Base-by-base conservation (phyloP, 1,284 basidiomycete species). In the Cryptococcus sp. region DNA sequence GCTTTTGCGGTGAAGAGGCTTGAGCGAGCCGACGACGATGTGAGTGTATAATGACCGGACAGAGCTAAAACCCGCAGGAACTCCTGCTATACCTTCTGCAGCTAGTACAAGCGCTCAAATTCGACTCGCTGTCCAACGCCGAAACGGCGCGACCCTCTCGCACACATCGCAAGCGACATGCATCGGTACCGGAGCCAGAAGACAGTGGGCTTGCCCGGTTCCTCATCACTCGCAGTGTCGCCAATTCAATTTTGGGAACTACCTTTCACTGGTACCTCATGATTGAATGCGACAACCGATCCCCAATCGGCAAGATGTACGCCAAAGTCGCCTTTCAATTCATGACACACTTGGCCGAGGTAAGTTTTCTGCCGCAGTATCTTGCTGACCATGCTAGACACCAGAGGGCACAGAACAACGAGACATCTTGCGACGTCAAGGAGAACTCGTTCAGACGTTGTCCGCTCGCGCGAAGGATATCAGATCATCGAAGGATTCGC, bases 221-320 rank as follows among this genome's bases (percentile, higher is more conserved):
- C 72, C 82, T 99, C 51, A 92, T 98, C 53, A 80, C 85, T 5
- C 85, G 94, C 19, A 91, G 91, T 17, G 89, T 93, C 13, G 82
- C 83, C 54, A 95, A 96, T 69, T 83, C 84, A 1, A 83, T 93
- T 0, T 82, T 99, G 1, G 95, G 93, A 0, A 98, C 97, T 70
- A 85, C 90, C 27, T 83, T 99, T 60, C 90, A 96, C 73, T 99
- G 96, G 96, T 99, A 99, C 70, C 85, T 99, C 54, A 91, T 92
- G 84, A 95, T 99, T 3, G 96, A 99, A 77, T 88, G 89, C 47
- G 79, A 86, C 25, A 84, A 85, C 8, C 79, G 87, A 39, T 86
- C 87, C 53, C 80, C 86, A 25, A 86, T 90, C 72, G 91, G 91
- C 3, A 91, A 91, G 80, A 91, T 98, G 87, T 99, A 93, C 71